Base-by-base conservation (phyloP, 805 yeast genomes). In the Yamadazyma endophytica region DNA sequence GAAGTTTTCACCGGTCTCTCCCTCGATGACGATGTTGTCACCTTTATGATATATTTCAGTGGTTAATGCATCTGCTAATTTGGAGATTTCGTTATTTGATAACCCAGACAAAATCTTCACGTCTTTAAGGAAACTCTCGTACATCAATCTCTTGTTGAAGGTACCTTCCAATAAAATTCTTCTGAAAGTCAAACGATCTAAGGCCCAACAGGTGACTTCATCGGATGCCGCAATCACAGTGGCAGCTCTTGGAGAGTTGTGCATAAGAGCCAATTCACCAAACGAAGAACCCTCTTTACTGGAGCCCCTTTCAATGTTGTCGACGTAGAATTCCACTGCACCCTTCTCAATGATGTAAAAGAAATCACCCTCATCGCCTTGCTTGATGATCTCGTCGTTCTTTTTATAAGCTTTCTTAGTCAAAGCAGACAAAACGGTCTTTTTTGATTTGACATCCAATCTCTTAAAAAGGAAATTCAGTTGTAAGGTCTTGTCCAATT, bases 201-300 rank as follows among this genome's bases (percentile, higher is more conserved):
- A 71, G 2, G 95, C 92, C 96, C 96, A 90, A 43, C 68, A 61
- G 11, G 64, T 58, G 31, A 90, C 68, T 19, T 77, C 76, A 48
- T 82, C 72, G 39, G 82, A 86, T 6, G 83, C 70, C 7, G 96
- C 89, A 17, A 72, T 49, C 1, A 85, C 97, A 1, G 97, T 87
- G 7, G 97, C 97, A 6, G 97, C 97, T 61, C 98, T 79, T 40
- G 97, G 97, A 13, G 96, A 79, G 58, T 92, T 90, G 66, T 92
- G 90, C 96, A 92, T 88, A 48, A 92, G 72, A 3, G 98, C 98
- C 50, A 92, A 73, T 60, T 92, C 98, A 53, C 98, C 98, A 60
- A 92, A 92, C 26, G 90, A 80, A 4, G 95, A 77, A 5, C 97
- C 97, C 23, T 86, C 78, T 7, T 85, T 82, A n/a, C 85, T 73